These are phyloP conservation scores for Saxophila tyrrhenica DNA, from an alignment of 495 filamentous ascomycete genomes.

Conservation along the genomic window DNA sequence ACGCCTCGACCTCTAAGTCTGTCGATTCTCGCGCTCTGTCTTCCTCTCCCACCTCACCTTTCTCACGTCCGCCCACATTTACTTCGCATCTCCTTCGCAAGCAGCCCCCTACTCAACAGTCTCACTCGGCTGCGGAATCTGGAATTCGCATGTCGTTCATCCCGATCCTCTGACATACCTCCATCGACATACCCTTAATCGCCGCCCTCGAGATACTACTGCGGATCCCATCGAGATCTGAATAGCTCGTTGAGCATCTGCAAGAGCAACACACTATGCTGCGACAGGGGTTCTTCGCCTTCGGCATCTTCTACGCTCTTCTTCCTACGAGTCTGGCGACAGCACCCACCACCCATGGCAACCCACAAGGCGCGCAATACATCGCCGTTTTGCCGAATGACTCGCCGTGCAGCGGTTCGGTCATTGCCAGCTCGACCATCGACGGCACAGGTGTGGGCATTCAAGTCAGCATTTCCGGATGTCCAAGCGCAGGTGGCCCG, in stretches of 20 bases:
- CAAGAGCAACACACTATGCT: background rate
- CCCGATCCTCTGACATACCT: background rate
- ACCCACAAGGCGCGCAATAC: slow-evolving; percentile 49
- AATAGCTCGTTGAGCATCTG: background rate
- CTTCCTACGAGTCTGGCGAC: slow-evolving; percentile 2
- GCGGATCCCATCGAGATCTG: background rate
- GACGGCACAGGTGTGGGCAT: slow-evolving; percentile 55
- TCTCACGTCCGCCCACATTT: slow-evolving; percentile 1
- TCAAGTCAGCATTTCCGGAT: slow-evolving; percentile 48
- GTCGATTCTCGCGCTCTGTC: no score
- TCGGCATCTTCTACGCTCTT: background rate
- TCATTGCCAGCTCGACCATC: slow-evolving; percentile 43
- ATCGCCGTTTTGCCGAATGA: slow-evolving; percentile 47
- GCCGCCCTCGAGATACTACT: background rate
- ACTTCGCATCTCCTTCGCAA: background rate
- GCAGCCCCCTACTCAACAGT: background rate
- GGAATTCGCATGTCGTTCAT: background rate
- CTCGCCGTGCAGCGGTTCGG: slow-evolving; percentile 48
- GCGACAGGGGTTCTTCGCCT: background rate
- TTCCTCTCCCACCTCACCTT: background rate
- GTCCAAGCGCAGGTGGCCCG: slow-evolving; percentile 54
- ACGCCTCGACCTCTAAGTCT: no score
- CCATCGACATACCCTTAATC: background rate
- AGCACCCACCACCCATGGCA: slow-evolving; percentile 42
- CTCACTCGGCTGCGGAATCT: background rate